Percentiles rank a stretch among this genome's conserved stretches.
Evolutionary conservation across 257 asterid genomes (phyloP).

Genomic region (Salvia rosmarinus): DNA sequence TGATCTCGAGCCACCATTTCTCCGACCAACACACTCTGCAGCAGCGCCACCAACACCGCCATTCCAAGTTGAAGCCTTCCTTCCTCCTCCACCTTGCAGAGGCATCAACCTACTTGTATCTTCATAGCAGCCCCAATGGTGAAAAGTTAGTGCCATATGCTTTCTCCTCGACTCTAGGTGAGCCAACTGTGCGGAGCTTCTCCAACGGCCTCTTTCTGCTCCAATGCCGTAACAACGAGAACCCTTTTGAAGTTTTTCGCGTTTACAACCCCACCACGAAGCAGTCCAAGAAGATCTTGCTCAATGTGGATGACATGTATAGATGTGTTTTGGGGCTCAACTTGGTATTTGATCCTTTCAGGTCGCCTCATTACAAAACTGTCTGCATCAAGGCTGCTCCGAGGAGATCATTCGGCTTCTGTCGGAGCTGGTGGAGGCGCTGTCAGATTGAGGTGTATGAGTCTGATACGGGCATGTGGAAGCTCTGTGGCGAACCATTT

Average conservation of each 20-base stretch:
- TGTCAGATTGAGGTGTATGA: constrained; percentile 45
- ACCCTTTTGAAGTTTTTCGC: constrained; percentile 25
- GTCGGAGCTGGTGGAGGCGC: constrained; percentile 33
- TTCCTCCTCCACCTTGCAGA: constrained; percentile 37
- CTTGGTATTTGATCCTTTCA: constrained; percentile 38
- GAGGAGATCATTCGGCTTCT: constrained; percentile 25
- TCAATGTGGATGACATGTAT: not conserved
- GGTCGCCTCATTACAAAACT: constrained; percentile 41
- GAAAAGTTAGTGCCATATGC: constrained; percentile 30
- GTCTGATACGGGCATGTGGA: constrained; percentile 36
- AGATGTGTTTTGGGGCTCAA: constrained; percentile 36
- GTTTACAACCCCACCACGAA: constrained; percentile 47
- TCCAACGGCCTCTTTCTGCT: constrained; percentile 49
- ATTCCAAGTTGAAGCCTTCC: constrained; percentile 26
- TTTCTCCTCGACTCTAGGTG: constrained; percentile 30
- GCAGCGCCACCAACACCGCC: constrained; percentile 24
- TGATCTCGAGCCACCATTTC: constrained; percentile 43
- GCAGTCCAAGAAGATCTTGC: constrained; percentile 33
- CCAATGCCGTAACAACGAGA: constrained; percentile 18
- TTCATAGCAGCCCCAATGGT: constrained; percentile 14
- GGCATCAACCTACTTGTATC: constrained; percentile 25
- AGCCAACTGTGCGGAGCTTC: constrained; percentile 38
- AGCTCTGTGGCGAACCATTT: constrained; percentile 30
- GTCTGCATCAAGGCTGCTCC: constrained; percentile 33
- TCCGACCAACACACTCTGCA: constrained; percentile 37